These are phyloP conservation scores for Botrytis medusae DNA, from an alignment of 2,329 filamentous ascomycete species.

Conservation along the genomic window DNA sequence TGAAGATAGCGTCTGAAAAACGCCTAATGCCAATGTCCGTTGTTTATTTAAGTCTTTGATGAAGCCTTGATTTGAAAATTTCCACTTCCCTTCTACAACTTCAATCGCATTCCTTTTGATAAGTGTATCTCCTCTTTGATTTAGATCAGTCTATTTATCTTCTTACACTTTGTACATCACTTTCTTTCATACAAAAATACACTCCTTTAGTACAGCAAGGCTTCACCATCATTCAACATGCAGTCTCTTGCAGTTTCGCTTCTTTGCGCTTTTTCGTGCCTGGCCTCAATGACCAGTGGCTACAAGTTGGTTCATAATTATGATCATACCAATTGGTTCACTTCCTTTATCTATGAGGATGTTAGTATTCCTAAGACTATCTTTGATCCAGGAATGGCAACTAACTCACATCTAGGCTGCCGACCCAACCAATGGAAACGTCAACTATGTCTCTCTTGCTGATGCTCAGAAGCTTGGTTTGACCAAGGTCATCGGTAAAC, in stretches of 20 bases:
- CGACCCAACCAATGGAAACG: conserved; percentile 33
- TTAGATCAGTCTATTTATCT: neutral
- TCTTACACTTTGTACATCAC: neutral
- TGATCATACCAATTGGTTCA: conserved; percentile 31
- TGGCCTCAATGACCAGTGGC: neutral
- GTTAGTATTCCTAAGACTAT: conserved; percentile 13
- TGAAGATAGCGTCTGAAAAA: neutral
- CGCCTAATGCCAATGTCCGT: neutral
- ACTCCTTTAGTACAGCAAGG: neutral
- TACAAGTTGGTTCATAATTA: conserved; percentile 29
- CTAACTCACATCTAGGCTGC: conserved; percentile 21
- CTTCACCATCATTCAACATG: conserved; percentile 9
- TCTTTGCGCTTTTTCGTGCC: neutral
- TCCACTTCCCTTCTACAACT: neutral
- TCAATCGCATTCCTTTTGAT: neutral
- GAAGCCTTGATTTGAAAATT: neutral
- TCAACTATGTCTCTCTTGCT: conserved; percentile 42
- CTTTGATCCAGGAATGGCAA: neutral
- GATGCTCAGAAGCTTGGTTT: conserved; percentile 56
- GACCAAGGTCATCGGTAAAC: conserved; percentile 54
- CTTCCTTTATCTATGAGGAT: conserved; percentile 27
- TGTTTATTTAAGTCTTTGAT: neutral
- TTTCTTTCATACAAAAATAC: neutral
- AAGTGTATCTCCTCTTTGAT: neutral
- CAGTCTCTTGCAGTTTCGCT: conserved; percentile 3